Evolutionary conservation across 495 filamentous ascomycete genomes (phyloP).

Genomic region (Penicillium malachiteum): DNA sequence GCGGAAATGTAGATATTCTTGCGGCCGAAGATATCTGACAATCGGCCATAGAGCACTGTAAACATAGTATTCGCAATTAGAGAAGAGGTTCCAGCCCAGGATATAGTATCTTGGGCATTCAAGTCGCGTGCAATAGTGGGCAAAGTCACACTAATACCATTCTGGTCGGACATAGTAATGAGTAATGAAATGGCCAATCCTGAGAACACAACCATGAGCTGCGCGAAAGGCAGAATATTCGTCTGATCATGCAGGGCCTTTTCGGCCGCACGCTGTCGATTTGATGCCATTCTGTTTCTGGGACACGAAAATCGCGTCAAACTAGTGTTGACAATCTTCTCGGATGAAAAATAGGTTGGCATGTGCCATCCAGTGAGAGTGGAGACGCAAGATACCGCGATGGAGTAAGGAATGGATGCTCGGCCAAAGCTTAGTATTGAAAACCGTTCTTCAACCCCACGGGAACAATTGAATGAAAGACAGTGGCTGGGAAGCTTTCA

Average conservation of each 20-base stretch:
- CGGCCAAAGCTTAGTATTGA: not conserved
- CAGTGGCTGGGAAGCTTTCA: constrained; percentile 1
- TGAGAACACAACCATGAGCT: constrained; percentile 57
- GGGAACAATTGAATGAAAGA: no score
- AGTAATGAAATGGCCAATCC: constrained; percentile 54
- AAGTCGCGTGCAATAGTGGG: constrained; percentile 61
- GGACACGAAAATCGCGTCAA: not conserved
- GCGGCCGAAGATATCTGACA: constrained; percentile 59
- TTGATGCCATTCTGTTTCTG: constrained; percentile 24
- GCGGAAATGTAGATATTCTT: constrained; percentile 51
- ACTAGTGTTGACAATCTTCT: not conserved
- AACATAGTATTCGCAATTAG: constrained; percentile 73
- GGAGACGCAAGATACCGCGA: not conserved
- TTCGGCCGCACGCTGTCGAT: constrained; percentile 42
- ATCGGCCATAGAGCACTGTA: constrained; percentile 57
- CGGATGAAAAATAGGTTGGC: not conserved
- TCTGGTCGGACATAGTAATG: constrained; percentile 63
- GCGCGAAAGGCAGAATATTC: constrained; percentile 55
- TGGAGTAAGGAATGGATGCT: not conserved
- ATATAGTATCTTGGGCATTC: constrained; percentile 57
- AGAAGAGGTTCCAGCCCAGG: constrained; percentile 76
- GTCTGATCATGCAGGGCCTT: constrained; percentile 51
- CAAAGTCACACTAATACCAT: constrained; percentile 58
- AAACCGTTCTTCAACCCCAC: not conserved
- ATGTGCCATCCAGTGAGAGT: not conserved